Conservation (phyloP, 495 filamentous ascomycete species). For the Sphaerosporella brunnea region DNA sequence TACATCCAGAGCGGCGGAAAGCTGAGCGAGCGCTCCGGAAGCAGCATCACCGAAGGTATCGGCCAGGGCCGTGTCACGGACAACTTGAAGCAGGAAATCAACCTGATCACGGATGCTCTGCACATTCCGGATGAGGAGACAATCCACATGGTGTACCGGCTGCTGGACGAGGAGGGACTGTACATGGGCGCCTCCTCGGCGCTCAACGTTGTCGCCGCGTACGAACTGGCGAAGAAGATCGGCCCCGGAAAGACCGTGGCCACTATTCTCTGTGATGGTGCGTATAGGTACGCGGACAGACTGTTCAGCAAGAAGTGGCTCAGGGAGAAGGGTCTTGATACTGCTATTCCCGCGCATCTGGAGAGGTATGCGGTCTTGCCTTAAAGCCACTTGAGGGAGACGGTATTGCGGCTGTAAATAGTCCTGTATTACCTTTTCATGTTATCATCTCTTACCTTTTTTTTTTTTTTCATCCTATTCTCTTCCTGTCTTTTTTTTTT, state of each 20-base stretch:
- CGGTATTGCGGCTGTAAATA: background rate
- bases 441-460: background rate
- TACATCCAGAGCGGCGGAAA: conserved; percentile 78
- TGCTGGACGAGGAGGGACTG: conserved; percentile 87
- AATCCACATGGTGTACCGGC: conserved; percentile 95
- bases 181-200: conserved; percentile 89
- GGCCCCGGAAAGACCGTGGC: conserved; percentile 83
- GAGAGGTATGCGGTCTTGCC: conserved; percentile 85
- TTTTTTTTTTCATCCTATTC: background rate
- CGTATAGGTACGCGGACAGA: conserved; percentile 87
- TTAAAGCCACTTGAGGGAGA: conserved; percentile 27
- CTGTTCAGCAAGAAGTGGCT: conserved; percentile 85
- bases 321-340: conserved; percentile 60
- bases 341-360: conserved; percentile 67
- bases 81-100: conserved; percentile 73
- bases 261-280: conserved; percentile 84
- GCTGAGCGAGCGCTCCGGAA: conserved; percentile 60
- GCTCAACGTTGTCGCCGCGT: conserved; percentile 86
- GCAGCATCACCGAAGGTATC: conserved; percentile 93
- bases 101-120: conserved; percentile 68
- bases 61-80: conserved; percentile 94
- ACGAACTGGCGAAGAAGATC: conserved; percentile 80
- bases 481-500: background rate
- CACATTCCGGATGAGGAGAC: conserved; percentile 80
- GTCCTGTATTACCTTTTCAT: background rate